Conservation (phyloP, 2,329 filamentous ascomycete species). For the Geosmithia flava region DNA sequence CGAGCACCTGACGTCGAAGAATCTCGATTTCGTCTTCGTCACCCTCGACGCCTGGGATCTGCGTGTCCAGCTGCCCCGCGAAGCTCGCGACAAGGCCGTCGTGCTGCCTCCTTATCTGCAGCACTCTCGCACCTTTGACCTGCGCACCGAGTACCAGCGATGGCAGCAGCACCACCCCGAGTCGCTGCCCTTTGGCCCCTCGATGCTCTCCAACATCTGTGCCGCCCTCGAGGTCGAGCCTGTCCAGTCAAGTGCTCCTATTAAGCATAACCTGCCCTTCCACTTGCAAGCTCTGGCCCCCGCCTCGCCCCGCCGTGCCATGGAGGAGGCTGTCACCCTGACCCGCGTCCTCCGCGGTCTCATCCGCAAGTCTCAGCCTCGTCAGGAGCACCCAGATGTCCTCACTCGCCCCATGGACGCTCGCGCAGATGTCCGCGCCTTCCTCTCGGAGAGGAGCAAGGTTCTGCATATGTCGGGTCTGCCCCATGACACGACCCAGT, state of each 20-base stretch:
- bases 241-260: slow-evolving; percentile 91
- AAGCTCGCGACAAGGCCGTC: slow-evolving; percentile 96
- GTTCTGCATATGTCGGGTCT: slow-evolving; percentile 96
- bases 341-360: slow-evolving; percentile 84
- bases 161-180: slow-evolving; percentile 99
- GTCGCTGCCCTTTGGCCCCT: slow-evolving; percentile 90
- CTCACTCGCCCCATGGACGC: slow-evolving; percentile 94
- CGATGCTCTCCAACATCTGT: slow-evolving; percentile 93
- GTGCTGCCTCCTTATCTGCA: slow-evolving; percentile 94
- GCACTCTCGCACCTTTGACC: slow-evolving; percentile 93
- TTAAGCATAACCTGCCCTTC: slow-evolving; percentile 98
- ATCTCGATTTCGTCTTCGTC: slow-evolving; percentile 95
- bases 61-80: slow-evolving; percentile 90
- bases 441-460: slow-evolving; percentile 92
- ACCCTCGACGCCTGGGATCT: slow-evolving; percentile 98
- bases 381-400: slow-evolving; percentile 89
- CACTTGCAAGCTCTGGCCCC: slow-evolving; percentile 93
- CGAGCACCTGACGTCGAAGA: slow-evolving; percentile 81
- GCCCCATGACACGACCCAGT: slow-evolving; percentile 96
- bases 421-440: slow-evolving; percentile 88
- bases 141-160: slow-evolving; percentile 93
- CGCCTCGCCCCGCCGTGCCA: slow-evolving; percentile 86
- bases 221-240: slow-evolving; percentile 96
- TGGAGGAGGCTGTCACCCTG: slow-evolving; percentile 94
- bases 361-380: slow-evolving; percentile 90